Evolutionary conservation across 2,329 filamentous ascomycete genomes (phyloP).

Genomic region (Rhynchosporium secalis): DNA sequence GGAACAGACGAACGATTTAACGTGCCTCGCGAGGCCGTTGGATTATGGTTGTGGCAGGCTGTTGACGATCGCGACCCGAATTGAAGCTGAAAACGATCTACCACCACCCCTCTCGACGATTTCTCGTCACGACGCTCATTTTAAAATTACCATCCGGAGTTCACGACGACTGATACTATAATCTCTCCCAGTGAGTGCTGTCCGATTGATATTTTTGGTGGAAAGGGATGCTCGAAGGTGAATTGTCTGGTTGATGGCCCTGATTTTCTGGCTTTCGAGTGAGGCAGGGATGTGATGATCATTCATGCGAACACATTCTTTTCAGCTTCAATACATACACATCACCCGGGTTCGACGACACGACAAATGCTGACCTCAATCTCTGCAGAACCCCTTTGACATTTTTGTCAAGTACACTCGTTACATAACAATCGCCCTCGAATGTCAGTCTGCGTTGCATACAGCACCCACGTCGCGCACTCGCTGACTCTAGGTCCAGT

Average conservation of each 20-base stretch:
- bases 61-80: slow-evolving; percentile 32
- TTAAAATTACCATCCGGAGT: slow-evolving; percentile 31
- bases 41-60: slow-evolving; percentile 37
- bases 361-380: slow-evolving; percentile 31
- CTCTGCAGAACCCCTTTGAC: slow-evolving; percentile 50
- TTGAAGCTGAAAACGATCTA: slow-evolving; percentile 32
- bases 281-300: slow-evolving; percentile 28
- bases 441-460: slow-evolving; percentile 45
- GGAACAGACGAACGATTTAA: slow-evolving; percentile 8
- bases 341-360: not conserved
- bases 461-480: slow-evolving; percentile 7
- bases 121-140: slow-evolving; percentile 43
- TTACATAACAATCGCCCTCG: slow-evolving; percentile 48
- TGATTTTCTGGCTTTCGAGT: slow-evolving; percentile 16
- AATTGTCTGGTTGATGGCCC: slow-evolving; percentile 8
- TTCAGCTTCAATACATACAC: slow-evolving; percentile 10
- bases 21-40: slow-evolving; percentile 39
- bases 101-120: slow-evolving; percentile 33
- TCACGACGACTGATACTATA: slow-evolving; percentile 34
- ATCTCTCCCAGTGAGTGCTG: slow-evolving; percentile 39
- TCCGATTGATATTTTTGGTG: slow-evolving; percentile 19
- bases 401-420: slow-evolving; percentile 61
- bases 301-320: slow-evolving; percentile 31
- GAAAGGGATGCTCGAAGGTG: not conserved
- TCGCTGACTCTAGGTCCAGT: slow-evolving; percentile 31